These are phyloP conservation scores for Massariosphaeria phaeospora DNA, from an alignment of 495 filamentous ascomycete genomes.

Conservation along the genomic window DNA sequence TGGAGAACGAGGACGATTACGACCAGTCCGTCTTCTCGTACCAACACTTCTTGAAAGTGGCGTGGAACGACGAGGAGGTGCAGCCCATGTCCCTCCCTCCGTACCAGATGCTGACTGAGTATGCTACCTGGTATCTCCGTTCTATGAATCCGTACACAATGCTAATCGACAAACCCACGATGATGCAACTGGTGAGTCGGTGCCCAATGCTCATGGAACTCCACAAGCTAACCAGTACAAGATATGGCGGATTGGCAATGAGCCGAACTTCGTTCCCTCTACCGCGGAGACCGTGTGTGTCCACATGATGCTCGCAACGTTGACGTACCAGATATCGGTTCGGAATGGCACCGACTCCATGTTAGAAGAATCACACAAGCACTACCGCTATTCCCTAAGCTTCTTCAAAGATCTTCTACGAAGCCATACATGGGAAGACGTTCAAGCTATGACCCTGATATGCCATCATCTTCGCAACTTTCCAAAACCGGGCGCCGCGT, in stretches of 20 bases:
- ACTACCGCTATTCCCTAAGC: constrained; percentile 68
- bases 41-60: constrained; percentile 57
- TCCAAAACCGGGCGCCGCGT: constrained; percentile 71
- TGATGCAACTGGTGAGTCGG: constrained; percentile 58
- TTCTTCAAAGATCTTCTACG: constrained; percentile 59
- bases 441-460: constrained; percentile 69
- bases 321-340: constrained; percentile 66
- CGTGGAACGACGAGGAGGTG: constrained; percentile 42
- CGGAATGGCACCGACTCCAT: constrained; percentile 53
- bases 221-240: constrained; percentile 33
- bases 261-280: constrained; percentile 54
- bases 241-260: constrained; percentile 59
- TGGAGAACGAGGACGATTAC: constrained; percentile 59
- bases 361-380: constrained; percentile 62
- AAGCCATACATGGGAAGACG: constrained; percentile 55
- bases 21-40: constrained; percentile 61
- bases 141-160: constrained; percentile 68
- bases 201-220: background rate
- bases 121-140: constrained; percentile 67
- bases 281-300: constrained; percentile 63
- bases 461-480: constrained; percentile 65
- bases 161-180: constrained; percentile 64
- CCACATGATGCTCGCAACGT: constrained; percentile 72
- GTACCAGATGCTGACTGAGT: constrained; percentile 50
- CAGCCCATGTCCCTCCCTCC: constrained; percentile 26